Conservation (phyloP, 192 early-diverging fungal species). For the Backusella sp. region DNA sequence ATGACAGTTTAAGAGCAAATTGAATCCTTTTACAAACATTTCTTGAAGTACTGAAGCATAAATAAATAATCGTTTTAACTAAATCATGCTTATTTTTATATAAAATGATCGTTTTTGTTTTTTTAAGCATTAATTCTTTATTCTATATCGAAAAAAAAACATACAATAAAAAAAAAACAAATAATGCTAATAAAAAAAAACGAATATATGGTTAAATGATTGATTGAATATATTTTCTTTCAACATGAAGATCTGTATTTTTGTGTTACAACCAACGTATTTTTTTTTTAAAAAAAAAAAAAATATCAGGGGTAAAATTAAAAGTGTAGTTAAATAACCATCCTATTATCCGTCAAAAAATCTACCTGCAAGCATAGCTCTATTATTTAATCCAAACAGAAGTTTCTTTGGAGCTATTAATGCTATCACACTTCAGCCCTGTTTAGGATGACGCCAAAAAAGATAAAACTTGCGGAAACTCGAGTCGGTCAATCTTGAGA, state of each 20-base stretch:
- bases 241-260: slow-evolving; percentile 4
- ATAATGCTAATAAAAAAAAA: background rate
- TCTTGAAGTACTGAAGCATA: background rate
- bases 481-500: background rate
- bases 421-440: background rate
- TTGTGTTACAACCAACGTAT: background rate
- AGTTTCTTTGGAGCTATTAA: background rate
- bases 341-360: background rate
- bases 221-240: background rate
- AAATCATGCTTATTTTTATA: background rate
- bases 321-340: background rate
- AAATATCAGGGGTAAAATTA: slow-evolving; percentile 7
- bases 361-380: background rate
- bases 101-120: background rate
- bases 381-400: background rate
- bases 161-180: background rate
- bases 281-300: background rate
- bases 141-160: background rate
- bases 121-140: background rate
- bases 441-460: slow-evolving; percentile 1
- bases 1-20: background rate
- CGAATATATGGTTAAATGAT: background rate
- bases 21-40: background rate
- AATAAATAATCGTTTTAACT: background rate
- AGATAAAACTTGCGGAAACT: background rate